These are phyloP conservation scores for Calonectria pseudoreteaudii DNA, from an alignment of 2,329 filamentous ascomycete species.

Conservation along the genomic window DNA sequence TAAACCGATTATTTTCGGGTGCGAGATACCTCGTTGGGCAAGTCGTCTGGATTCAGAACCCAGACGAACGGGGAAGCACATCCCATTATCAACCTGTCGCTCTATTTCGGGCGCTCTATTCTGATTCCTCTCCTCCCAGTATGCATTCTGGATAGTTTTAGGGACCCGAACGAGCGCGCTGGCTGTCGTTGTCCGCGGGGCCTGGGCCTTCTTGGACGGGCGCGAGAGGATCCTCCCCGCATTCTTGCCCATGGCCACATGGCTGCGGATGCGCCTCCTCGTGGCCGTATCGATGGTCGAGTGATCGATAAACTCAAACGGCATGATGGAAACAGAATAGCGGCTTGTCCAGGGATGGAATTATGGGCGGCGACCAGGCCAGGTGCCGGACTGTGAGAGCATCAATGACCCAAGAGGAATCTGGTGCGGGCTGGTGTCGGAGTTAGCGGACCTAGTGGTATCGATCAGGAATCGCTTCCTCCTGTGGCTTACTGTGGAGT, in stretches of 20 bases:
- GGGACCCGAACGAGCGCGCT: not conserved
- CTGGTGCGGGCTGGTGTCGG: not conserved
- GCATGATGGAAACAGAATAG: not conserved
- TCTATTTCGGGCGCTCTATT: not conserved
- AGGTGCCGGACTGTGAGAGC: not conserved
- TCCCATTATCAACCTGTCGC: slow-evolving; percentile 12
- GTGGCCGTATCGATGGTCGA: slow-evolving; percentile 14
- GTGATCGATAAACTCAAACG: slow-evolving; percentile 27
- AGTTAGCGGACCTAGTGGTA: slow-evolving; percentile 14
- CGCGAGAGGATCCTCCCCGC: slow-evolving; percentile 19
- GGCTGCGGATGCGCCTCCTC: slow-evolving; percentile 23
- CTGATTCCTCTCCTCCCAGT: not conserved
- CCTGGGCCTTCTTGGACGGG: slow-evolving; percentile 10
- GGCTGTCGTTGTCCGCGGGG: not conserved
- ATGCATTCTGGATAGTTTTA: not conserved
- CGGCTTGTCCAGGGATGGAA: not conserved
- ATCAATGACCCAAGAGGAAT: not conserved
- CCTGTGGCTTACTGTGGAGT: not conserved
- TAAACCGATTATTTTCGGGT: not conserved
- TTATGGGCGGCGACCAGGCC: not conserved
- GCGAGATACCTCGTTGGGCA: slow-evolving; percentile 18
- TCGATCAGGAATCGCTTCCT: not conserved
- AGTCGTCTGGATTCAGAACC: not conserved
- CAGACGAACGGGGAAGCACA: slow-evolving; percentile 15
- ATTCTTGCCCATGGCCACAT: slow-evolving; percentile 29